These are phyloP conservation scores for Plasmodium inui DNA, from an alignment of 169 alveolate genomes.

Conservation along the genomic window DNA sequence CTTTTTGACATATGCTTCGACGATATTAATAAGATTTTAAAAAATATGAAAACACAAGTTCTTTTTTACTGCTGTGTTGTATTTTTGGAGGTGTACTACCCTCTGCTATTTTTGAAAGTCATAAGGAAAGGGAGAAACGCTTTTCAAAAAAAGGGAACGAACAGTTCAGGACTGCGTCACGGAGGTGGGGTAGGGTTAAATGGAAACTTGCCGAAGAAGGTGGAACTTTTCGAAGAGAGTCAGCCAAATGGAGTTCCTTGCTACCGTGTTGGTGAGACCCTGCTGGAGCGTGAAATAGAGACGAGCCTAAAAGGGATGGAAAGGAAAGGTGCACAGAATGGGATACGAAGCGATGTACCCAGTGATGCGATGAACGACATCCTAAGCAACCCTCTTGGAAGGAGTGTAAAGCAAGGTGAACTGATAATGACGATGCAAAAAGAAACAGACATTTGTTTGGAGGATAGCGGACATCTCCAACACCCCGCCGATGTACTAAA, in stretches of 20 bases:
- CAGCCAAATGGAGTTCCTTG: neutral
- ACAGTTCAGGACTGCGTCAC: neutral
- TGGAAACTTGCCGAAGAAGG: conserved; percentile 11
- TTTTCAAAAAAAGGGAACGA: neutral
- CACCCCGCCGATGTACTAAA: conserved; percentile 1
- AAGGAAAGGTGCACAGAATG: neutral
- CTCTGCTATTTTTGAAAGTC: conserved; percentile 56
- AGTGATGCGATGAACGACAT: neutral
- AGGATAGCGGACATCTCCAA: neutral
- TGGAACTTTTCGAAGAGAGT: neutral
- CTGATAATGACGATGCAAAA: neutral
- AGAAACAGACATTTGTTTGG: neutral
- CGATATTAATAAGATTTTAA: conserved; percentile 64
- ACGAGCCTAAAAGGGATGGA: neutral
- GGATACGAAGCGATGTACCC: neutral
- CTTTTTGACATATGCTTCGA: conserved; percentile 47
- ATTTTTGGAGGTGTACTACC: conserved; percentile 65
- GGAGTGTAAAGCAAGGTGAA: neutral
- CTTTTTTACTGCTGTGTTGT: conserved; percentile 47
- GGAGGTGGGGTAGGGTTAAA: neutral
- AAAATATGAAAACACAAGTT: conserved; percentile 52
- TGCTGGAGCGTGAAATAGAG: neutral
- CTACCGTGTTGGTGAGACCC: neutral
- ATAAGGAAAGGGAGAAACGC: neutral
- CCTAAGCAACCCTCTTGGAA: neutral